phyloP scores from a whole-genome alignment of 805 yeast genomes.

The Danielia oregonensis region DNA sequence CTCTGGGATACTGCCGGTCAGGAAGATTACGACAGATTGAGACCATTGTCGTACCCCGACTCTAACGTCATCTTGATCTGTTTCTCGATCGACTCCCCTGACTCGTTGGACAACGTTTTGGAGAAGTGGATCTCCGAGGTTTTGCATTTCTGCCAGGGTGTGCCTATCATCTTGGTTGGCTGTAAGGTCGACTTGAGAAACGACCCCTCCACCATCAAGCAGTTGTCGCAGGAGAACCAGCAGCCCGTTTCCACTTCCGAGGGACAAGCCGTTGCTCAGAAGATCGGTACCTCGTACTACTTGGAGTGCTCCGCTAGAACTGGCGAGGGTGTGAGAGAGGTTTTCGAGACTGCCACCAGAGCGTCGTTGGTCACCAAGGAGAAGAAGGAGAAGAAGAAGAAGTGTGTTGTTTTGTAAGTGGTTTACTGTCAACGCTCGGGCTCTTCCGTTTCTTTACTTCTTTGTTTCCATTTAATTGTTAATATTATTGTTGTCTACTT shows the following conservation, averaged over 20 bases:
- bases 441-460: constrained; percentile 7
- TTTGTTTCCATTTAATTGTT: constrained; percentile 14
- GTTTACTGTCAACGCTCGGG: no score
- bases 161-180: constrained; percentile 34
- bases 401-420: constrained; percentile 27
- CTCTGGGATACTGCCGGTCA: constrained; percentile 41
- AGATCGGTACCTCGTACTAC: constrained; percentile 28
- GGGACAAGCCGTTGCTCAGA: constrained; percentile 26
- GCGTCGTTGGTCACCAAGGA: constrained; percentile 28
- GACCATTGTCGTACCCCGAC: constrained; percentile 41
- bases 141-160: constrained; percentile 34
- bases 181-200: constrained; percentile 33
- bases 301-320: constrained; percentile 36
- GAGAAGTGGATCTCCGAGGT: constrained; percentile 45
- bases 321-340: constrained; percentile 29
- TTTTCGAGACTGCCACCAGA: constrained; percentile 27
- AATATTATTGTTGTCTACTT: constrained; percentile 12
- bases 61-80: constrained; percentile 36
- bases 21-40: constrained; percentile 32
- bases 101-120: constrained; percentile 30
- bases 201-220: constrained; percentile 25
- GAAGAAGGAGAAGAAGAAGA: constrained; percentile 27
- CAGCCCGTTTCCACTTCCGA: constrained; percentile 22
- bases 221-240: constrained; percentile 21
- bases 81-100: constrained; percentile 31